Evolutionary conservation across 768 basidiomycete genomes (phyloP), one percentile per base, ranked within the genome.

Genomic region (Thelephora ganbajun): DNA sequence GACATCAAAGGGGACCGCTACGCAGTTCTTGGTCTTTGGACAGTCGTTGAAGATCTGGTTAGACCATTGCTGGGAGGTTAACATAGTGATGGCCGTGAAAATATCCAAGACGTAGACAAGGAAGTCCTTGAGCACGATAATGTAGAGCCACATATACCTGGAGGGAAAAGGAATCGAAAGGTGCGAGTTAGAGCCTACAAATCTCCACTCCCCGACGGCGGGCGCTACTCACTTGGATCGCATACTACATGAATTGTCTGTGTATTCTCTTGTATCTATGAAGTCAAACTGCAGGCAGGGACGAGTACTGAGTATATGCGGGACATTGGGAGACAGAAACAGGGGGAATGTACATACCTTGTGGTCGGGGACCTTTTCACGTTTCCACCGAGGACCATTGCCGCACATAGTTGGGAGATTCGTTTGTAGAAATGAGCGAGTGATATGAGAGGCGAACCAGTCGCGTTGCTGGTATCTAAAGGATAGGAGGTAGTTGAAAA

Each of bases 51-150:
- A 86, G 59, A 98, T 96, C 63, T 87, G 76, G 58, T 87, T 93
- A 48, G 87, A 81, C 94, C 94, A 99, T 33, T 77, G 73, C 35
- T 75, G 72, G 18, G 92, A 91, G 20, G 85, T 81, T 66, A 97
- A 84, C 86, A 97, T 92, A 56, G 94, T 96, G 52, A 90, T 77
- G 52, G 90, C 92, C 34, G 94, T 91, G 69, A 93, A 99, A 63
- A 97, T 91, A 76, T 99, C 96, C 64, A 88, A 86, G 51, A 93
- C 71, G 67, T 97, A 96, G 65, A 99, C 94, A 48, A 92, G 79
- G 69, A 98, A 85, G 30, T 88, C 90, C 65, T 96, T 97, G 71
- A 96, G 77, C 48, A 97, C 80, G 58, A 92, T 73, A 65, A 93
- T 69, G 67, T 96, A 98, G 48, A 94, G 68, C 81, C 87, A 92